Evolutionary conservation across 441 rosid species (phyloP), one percentile per base, ranked within the genome.

Genomic region (Isatis lusitanica): DNA sequence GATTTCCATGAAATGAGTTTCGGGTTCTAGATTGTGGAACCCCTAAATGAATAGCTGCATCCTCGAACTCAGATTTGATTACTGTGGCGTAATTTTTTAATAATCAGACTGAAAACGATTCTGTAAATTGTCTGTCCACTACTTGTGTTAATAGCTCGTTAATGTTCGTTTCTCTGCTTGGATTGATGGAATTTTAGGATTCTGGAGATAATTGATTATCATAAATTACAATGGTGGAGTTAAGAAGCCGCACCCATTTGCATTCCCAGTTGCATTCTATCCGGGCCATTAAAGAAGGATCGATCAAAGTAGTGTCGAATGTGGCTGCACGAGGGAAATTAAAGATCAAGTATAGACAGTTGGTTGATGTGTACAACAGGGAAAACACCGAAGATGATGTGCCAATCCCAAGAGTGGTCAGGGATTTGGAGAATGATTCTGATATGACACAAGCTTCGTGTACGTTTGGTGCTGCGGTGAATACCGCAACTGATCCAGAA

Each of bases 221-320:
- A 6, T 10, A 21, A 56, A 56, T 64, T 76, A 0, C 28, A 50
- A 76, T 76, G 79, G 79, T 90, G 89, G 89, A 84, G 81, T 74
- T 88, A 38, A 78, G 94, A 68, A 70, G 85, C 46, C 52, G 57
- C 36, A 57, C 57, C 21, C 79, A 81, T 70, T 80, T 84, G 64
- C 87, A 86, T 70, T 83, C 74, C 1, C 64, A 55, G 3, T 0
- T 68, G 40, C 74, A 76, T 70, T 57, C 4, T 68, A 66, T 90
- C 63, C 76, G 71, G 7, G 68, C 82, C 10, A 62, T 77, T 47
- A 80, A 74, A 76, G 85, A 75, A 9, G 80, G 84, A 12, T 69
- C 44, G 7, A 76, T 74, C 40, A 15, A 10, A 26, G 75, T 78
- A 73, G 44, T 60, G 63, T 7, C 58, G 73, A 90, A 85, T 72